These are phyloP conservation scores for Podaxis pistillaris DNA, from an alignment of 768 basidiomycete genomes.

Conservation along the genomic window DNA sequence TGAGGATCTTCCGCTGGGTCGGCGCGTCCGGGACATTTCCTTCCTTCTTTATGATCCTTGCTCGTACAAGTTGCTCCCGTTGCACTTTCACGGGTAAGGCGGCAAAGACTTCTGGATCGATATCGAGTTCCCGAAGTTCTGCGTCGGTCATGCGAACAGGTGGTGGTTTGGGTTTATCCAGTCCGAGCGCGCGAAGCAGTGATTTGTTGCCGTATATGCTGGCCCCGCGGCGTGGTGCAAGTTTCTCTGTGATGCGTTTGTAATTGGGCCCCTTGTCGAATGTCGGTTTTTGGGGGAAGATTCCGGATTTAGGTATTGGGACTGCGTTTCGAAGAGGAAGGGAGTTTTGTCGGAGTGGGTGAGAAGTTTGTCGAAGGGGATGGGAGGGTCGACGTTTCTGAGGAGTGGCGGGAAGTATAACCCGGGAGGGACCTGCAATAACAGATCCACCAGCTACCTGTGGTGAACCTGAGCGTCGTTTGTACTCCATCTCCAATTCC, in stretches of 20 bases:
- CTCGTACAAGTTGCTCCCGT: conserved; percentile 68
- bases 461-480: conserved; percentile 56
- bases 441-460: conserved; percentile 11
- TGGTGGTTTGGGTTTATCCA: conserved; percentile 29
- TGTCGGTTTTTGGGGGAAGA: conserved; percentile 28
- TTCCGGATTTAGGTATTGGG: conserved; percentile 18
- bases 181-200: conserved; percentile 29
- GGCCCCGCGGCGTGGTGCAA: conserved; percentile 44
- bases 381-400: background rate
- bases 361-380: conserved; percentile 10
- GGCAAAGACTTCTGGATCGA: conserved; percentile 67
- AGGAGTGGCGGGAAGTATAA: background rate
- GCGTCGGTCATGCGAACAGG: conserved; percentile 46
- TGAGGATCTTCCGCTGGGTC: conserved; percentile 42
- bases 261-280: conserved; percentile 40
- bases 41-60: conserved; percentile 46
- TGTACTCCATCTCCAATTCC: conserved; percentile 68
- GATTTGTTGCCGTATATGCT: conserved; percentile 33
- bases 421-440: background rate
- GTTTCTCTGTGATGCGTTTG: conserved; percentile 49
- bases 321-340: background rate
- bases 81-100: conserved; percentile 65
- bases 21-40: conserved; percentile 37
- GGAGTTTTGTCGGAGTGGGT: background rate
- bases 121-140: conserved; percentile 56